Conservation (phyloP, 805 yeast genomes). For the Candida sphagnicola region DNA sequence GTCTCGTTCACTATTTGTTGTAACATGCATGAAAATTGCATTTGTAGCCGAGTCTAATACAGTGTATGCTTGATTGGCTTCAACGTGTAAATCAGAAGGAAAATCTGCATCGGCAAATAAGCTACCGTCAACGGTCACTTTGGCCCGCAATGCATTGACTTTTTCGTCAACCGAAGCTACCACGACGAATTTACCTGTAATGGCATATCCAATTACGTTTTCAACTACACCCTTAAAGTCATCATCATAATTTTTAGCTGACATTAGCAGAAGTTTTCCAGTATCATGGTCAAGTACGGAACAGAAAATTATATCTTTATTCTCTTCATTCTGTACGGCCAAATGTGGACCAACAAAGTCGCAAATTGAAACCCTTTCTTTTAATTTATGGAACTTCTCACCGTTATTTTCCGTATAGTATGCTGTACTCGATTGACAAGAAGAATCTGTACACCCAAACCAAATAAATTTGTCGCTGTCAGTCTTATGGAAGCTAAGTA, state of each 20-base stretch:
- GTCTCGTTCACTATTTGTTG: conserved; percentile 50
- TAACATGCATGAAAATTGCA: conserved; percentile 78
- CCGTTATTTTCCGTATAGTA: conserved; percentile 71
- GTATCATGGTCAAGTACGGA: conserved; percentile 38
- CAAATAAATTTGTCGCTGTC: conserved; percentile 60
- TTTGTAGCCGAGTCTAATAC: conserved; percentile 68
- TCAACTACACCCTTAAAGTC: conserved; percentile 44
- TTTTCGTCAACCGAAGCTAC: conserved; percentile 56
- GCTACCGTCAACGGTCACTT: conserved; percentile 74
- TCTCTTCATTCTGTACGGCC: conserved; percentile 23
- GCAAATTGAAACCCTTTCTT: conserved; percentile 56
- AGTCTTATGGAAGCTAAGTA: conserved; percentile 60
- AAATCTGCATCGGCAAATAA: conserved; percentile 74
- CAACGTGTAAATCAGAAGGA: conserved; percentile 61
- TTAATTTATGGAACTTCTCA: conserved; percentile 49
- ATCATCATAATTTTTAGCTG: conserved; percentile 53
- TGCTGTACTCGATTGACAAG: conserved; percentile 27
- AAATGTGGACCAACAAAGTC: conserved; percentile 61
- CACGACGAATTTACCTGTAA: conserved; percentile 65
- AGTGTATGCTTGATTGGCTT: conserved; percentile 56
- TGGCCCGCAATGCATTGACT: conserved; percentile 50
- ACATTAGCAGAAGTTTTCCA: conserved; percentile 28
- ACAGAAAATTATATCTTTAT: conserved; percentile 62
- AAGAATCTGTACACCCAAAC: conserved; percentile 59
- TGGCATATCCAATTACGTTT: conserved; percentile 67